Evolutionary conservation across 2,329 filamentous ascomycete species (phyloP).

Genomic region (Westerdykella ornata): DNA sequence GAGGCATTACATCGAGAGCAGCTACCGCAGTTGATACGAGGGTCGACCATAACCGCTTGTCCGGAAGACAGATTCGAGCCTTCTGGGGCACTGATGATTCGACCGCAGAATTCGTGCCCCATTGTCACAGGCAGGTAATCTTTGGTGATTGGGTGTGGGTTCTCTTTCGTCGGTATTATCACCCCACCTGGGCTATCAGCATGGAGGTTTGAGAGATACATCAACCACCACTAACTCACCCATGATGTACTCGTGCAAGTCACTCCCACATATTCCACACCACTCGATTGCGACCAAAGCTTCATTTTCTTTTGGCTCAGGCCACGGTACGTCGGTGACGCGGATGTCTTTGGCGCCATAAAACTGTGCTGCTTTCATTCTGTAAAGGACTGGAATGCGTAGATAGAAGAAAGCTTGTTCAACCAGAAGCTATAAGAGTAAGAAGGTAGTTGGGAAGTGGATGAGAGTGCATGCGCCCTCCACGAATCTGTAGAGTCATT

Average conservation of each 20-base stretch:
- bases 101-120: slow-evolving; percentile 30
- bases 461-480: not conserved
- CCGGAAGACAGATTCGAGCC: slow-evolving; percentile 17
- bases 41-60: slow-evolving; percentile 25
- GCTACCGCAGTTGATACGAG: slow-evolving; percentile 22
- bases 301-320: slow-evolving; percentile 18
- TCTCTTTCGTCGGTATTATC: slow-evolving; percentile 9
- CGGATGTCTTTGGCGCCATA: slow-evolving; percentile 22
- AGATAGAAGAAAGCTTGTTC: not conserved
- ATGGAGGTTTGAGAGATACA: not conserved
- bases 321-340: slow-evolving; percentile 18
- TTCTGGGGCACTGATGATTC: slow-evolving; percentile 15
- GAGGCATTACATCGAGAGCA: slow-evolving; percentile 16
- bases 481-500: slow-evolving; percentile 1
- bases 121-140: slow-evolving; percentile 21
- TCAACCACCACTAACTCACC: slow-evolving; percentile 8
- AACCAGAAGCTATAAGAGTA: not conserved
- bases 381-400: not conserved
- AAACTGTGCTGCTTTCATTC: slow-evolving; percentile 31
- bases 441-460: not conserved
- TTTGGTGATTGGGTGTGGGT: slow-evolving; percentile 17
- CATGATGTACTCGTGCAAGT: slow-evolving; percentile 26
- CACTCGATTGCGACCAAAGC: slow-evolving; percentile 25
- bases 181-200: slow-evolving; percentile 10
- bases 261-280: slow-evolving; percentile 29